These are phyloP conservation scores for Mrakia gelida DNA, from an alignment of 768 basidiomycete species.

Conservation along the genomic window DNA sequence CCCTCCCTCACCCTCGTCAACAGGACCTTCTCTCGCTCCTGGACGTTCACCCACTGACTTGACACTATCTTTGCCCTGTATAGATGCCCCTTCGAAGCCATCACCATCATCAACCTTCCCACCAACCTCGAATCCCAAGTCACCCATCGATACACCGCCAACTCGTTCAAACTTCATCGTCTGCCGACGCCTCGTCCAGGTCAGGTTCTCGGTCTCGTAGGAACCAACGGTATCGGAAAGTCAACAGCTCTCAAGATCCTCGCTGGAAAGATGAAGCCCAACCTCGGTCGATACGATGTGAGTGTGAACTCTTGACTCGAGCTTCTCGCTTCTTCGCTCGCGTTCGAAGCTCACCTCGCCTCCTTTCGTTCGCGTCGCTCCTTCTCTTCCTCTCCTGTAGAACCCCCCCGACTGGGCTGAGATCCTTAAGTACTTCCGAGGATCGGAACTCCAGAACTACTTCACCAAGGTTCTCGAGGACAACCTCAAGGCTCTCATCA, in stretches of 20 bases:
- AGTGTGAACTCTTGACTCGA: conserved; percentile 40
- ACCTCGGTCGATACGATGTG: conserved; percentile 93
- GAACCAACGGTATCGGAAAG: conserved; percentile 99
- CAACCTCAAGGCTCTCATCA: conserved; percentile 96
- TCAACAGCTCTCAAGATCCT: conserved; percentile 95
- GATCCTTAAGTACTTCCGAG: conserved; percentile 96
- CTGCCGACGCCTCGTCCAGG: conserved; percentile 95
- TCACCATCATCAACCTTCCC: conserved; percentile 96
- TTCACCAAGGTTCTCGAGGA: conserved; percentile 99
- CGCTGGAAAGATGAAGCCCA: conserved; percentile 95
- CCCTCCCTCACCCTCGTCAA: background rate
- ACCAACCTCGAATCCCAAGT: conserved; percentile 94
- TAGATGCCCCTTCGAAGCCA: conserved; percentile 98
- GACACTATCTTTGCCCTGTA: no score
- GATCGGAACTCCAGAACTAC: conserved; percentile 98
- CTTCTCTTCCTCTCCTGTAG: conserved; percentile 45
- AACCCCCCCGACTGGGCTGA: conserved; percentile 99
- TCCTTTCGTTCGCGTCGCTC: no score
- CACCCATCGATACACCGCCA: conserved; percentile 96
- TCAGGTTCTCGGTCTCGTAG: conserved; percentile 96
- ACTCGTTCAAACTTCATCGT: conserved; percentile 97
- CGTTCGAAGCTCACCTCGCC: conserved; percentile 10
- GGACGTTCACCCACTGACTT: no score
- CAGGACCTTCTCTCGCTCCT: background rate
- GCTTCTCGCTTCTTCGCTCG: conserved; percentile 4